Conservation (phyloP, 202 grass and related monocot species). For the Saccharum hybrid region DNA sequence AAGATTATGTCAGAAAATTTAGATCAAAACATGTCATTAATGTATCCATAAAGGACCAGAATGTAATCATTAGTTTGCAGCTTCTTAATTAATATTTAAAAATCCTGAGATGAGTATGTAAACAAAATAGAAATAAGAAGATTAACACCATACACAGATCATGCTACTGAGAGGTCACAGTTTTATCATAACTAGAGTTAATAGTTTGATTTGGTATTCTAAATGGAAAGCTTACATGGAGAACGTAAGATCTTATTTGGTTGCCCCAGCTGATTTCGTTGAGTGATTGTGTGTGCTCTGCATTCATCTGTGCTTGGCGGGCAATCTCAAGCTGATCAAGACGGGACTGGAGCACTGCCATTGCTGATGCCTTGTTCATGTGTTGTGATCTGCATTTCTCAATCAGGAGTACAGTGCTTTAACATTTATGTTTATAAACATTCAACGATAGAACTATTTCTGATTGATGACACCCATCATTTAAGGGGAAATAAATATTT, state of each 20-base stretch:
- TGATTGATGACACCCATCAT: conserved; percentile 28
- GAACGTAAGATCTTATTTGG: conserved; percentile 95
- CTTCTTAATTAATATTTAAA: neutral
- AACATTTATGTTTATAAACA: conserved; percentile 18
- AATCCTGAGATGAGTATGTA: no score
- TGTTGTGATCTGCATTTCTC: conserved; percentile 74
- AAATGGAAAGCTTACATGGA: conserved; percentile 67
- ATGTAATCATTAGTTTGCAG: neutral
- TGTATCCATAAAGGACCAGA: neutral
- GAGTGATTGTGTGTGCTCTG: conserved; percentile 92
- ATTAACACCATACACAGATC: conserved; percentile 8
- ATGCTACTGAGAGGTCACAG: neutral
- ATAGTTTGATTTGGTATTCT: neutral
- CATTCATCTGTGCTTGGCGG: conserved; percentile 87
- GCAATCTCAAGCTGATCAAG: conserved; percentile 75
- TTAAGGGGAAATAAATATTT: conserved; percentile 11
- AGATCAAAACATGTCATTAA: conserved; percentile 12
- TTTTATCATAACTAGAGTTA: conserved; percentile 32
- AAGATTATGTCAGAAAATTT: neutral
- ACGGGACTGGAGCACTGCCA: conserved; percentile 67
- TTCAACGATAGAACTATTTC: neutral
- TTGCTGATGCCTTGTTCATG: conserved; percentile 90
- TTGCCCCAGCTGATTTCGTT: conserved; percentile 89
- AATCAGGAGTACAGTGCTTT: conserved; percentile 9
- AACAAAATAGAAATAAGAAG: conserved; percentile 9